A percentile compares a stretch with the other conserved stretches of the same genome.
Conservation (phyloP, 148 eudicot genomes). For the Spergularia marina region DNA sequence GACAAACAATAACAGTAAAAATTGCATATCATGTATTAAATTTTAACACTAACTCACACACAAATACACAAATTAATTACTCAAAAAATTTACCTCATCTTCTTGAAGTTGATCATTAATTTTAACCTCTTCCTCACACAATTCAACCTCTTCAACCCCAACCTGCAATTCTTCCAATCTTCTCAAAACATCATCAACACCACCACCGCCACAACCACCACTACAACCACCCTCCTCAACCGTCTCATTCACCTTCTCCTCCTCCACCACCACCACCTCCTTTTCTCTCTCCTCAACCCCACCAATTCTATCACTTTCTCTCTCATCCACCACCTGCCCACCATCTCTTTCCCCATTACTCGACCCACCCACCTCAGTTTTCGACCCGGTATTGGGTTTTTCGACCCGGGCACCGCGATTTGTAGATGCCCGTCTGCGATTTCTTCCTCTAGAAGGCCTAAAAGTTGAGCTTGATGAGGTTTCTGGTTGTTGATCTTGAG, state of each 20-base stretch:
- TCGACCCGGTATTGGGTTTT: constrained; percentile 18
- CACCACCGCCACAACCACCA: constrained; percentile 9
- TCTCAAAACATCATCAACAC: constrained; percentile 39
- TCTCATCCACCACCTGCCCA: constrained; percentile 24
- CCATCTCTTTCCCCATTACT: constrained; percentile 18
- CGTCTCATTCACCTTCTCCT: neutral
- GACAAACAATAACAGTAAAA: neutral
- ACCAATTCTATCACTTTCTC: constrained; percentile 14
- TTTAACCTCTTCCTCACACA: constrained; percentile 51
- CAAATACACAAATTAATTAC: neutral
- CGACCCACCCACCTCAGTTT: constrained; percentile 31
- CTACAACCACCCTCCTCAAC: constrained; percentile 7
- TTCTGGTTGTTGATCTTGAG: neutral
- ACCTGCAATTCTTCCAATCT: constrained; percentile 49
- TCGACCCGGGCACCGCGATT: constrained; percentile 28
- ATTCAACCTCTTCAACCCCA: constrained; percentile 46
- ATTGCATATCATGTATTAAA: neutral
- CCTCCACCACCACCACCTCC: neutral
- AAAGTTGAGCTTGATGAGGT: neutral
- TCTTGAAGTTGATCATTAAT: constrained; percentile 83
- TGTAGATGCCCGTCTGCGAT: constrained; percentile 27
- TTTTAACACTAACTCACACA: neutral
- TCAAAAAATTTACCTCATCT: constrained; percentile 64
- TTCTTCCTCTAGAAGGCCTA: constrained; percentile 22
- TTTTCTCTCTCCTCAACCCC: constrained; percentile 8